phyloP scores from a whole-genome alignment of 1,139 yeast genomes.

The Diutina pseudorugosa region DNA sequence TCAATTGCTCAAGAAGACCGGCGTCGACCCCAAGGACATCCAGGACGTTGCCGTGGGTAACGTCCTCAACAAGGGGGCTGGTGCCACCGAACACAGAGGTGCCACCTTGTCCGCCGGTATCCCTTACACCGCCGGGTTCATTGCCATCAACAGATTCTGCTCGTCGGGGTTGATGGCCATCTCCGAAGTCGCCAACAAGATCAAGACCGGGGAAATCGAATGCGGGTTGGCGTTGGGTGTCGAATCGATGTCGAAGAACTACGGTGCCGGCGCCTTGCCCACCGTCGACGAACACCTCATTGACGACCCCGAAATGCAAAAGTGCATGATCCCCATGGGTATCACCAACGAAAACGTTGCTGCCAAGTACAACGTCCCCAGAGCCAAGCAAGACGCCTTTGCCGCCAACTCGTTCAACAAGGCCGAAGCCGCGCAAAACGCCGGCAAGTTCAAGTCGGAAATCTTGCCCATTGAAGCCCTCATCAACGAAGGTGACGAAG shows the following conservation, averaged over 20 bases:
- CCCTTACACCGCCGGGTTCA: conserved; percentile 53
- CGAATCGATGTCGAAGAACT: conserved; percentile 82
- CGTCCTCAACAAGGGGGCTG: conserved; percentile 82
- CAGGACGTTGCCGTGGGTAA: conserved; percentile 85
- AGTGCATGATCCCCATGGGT: conserved; percentile 85
- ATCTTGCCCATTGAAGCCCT: conserved; percentile 63
- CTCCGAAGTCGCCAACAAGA: conserved; percentile 81
- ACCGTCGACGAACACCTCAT: conserved; percentile 11
- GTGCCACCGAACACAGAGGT: conserved; percentile 86
- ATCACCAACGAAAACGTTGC: conserved; percentile 76
- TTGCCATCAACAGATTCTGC: conserved; percentile 86
- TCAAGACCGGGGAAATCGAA: conserved; percentile 75
- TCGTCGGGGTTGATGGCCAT: conserved; percentile 89
- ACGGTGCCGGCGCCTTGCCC: conserved; percentile 47
- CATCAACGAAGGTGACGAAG: conserved; percentile 33
- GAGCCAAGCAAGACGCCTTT: conserved; percentile 72
- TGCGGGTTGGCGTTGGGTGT: conserved; percentile 89
- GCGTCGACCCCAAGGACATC: conserved; percentile 53
- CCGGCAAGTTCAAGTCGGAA: conserved; percentile 75
- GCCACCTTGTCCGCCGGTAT: conserved; percentile 42
- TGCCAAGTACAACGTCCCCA: conserved; percentile 44
- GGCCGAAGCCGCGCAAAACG: conserved; percentile 62
- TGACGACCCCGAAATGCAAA: conserved; percentile 26
- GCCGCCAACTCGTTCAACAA: conserved; percentile 78
- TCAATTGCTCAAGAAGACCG: conserved; percentile 46